Conservation (phyloP, 306 rosid genomes). For the Cucumis cinereus region DNA sequence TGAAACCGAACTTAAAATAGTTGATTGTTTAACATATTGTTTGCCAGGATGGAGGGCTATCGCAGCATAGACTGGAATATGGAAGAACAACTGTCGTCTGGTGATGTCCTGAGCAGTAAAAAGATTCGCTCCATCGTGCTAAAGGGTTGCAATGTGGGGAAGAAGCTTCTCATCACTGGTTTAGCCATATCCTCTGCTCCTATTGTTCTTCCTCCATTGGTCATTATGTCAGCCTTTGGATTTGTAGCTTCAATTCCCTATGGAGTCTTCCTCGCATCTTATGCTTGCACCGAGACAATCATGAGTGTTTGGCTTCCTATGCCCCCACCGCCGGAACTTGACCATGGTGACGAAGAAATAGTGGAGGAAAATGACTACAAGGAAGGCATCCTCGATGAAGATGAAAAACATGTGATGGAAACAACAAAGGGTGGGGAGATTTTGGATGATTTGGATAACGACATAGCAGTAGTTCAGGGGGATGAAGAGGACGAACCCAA, state of each 20-base stretch:
- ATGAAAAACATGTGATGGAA: not conserved
- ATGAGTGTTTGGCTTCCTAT: constrained; percentile 54
- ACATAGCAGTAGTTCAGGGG: not conserved
- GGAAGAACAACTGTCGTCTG: constrained; percentile 11
- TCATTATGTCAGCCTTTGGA: constrained; percentile 56
- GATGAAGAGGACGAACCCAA: not conserved
- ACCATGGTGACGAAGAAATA: not conserved
- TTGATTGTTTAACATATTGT: not conserved
- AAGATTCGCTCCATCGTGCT: constrained; percentile 22
- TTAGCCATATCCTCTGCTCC: constrained; percentile 49
- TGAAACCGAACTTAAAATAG: not conserved
- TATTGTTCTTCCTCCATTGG: constrained; percentile 54
- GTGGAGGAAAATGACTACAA: constrained; percentile 5
- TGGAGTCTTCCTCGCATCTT: constrained; percentile 45
- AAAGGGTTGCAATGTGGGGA: constrained; percentile 34
- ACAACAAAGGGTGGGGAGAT: not conserved
- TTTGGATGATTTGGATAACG: constrained; percentile 12
- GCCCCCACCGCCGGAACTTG: constrained; percentile 3
- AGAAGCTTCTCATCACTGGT: constrained; percentile 39
- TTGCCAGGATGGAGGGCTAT: not conserved
- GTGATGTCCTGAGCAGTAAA: not conserved
- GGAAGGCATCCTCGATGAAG: constrained; percentile 8
- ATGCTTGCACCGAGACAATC: constrained; percentile 36
- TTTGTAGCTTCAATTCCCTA: constrained; percentile 52
- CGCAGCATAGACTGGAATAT: constrained; percentile 21